Percentiles rank a stretch among this genome's conserved stretches.
These are phyloP conservation scores for Stentor coeruleus DNA, from an alignment of 73 alveolate species.

Conservation along the genomic window DNA sequence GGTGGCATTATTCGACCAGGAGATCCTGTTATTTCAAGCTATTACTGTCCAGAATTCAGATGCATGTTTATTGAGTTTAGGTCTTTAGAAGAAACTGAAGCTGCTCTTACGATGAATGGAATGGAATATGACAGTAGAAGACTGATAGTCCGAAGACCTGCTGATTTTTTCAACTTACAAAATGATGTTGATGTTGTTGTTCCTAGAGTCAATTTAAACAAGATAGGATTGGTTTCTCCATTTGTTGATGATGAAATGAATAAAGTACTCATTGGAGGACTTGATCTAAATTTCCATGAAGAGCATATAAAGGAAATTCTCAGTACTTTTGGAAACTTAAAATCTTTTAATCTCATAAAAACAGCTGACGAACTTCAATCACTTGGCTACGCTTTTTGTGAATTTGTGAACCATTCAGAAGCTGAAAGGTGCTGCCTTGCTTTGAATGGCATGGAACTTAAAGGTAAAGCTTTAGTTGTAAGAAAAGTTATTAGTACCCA, in stretches of 20 bases:
- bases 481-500: conserved; percentile 21
- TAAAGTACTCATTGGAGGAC: conserved; percentile 58
- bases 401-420: conserved; percentile 25
- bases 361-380: conserved; percentile 30
- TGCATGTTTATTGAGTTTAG: conserved; percentile 56
- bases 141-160: conserved; percentile 50
- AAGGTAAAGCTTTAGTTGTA: conserved; percentile 16
- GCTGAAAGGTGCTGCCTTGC: conserved; percentile 13
- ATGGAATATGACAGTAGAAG: conserved; percentile 31
- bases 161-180: conserved; percentile 47
- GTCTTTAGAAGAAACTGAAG: conserved; percentile 53
- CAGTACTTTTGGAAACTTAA: conserved; percentile 43
- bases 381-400: conserved; percentile 64
- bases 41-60: conserved; percentile 41
- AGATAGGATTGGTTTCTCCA: conserved; percentile 42
- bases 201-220: conserved; percentile 45
- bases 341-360: conserved; percentile 48
- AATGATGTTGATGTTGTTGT: conserved; percentile 30
- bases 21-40: conserved; percentile 38
- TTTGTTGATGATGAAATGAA: conserved; percentile 55
- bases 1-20: conserved; percentile 55
- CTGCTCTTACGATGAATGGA: conserved; percentile 50
- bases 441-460: not conserved
- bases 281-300: conserved; percentile 53
- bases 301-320: conserved; percentile 43